A percentile compares a stretch with the other conserved stretches of the same genome.
Conservation (phyloP, 176 grass and related monocot species). For the Triticum urartu region DNA sequence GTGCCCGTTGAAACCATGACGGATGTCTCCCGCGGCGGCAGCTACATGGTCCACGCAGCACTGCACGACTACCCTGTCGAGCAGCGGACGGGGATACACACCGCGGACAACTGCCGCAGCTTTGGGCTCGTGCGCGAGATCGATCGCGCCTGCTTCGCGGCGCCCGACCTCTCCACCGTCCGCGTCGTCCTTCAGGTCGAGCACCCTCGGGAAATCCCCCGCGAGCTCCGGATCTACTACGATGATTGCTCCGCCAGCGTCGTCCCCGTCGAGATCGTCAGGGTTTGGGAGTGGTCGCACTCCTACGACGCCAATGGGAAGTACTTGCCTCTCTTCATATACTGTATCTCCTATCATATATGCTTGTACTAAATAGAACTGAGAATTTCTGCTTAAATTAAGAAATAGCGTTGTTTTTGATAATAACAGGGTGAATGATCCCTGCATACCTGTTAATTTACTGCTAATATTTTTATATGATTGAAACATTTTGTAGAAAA, state of each 20-base stretch:
- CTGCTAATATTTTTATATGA: no score
- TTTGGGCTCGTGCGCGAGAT: neutral
- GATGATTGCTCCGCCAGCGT: neutral
- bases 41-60: neutral
- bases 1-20: neutral
- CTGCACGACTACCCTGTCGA: neutral
- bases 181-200: neutral
- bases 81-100: neutral
- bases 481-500: no score
- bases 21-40: neutral
- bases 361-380: no score
- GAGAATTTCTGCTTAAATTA: no score
- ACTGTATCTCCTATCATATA: no score
- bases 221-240: neutral
- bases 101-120: neutral
- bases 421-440: no score
- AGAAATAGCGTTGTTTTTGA: no score
- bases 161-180: neutral
- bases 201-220: neutral
- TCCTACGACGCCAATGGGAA: neutral
- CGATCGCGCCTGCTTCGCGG: neutral
- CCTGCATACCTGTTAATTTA: no score
- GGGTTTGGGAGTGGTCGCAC: neutral
- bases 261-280: neutral
- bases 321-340: neutral